Base-by-base conservation (phyloP, 768 basidiomycete genomes). In the Suillus plorans region DNA sequence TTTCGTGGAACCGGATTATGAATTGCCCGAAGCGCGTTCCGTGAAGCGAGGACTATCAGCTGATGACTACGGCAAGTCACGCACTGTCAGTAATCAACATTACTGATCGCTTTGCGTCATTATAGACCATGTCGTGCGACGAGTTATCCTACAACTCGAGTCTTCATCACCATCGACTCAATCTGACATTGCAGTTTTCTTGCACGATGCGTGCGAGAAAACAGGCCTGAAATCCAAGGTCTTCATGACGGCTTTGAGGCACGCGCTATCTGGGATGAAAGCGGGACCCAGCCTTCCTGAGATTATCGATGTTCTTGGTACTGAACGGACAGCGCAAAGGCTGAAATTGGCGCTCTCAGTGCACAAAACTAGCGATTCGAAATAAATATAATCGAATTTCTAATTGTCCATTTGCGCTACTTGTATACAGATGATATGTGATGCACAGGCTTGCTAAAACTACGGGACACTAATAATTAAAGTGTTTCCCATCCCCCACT, bases 401-500 rank as follows among this genome's bases (percentile, higher is more conserved):
- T 64, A 28, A 16, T 64, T 50, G 22, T 64, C 41, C 44, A 45
- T 28, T 34, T 22, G 52, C 7, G 37, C 16, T 18, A 41, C 22
- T 18, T 55, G 5, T 58, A 58, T 58, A 58, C 57, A 58, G 22
- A 18, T 41, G 57, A 61, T 41, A 20, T 20, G 42, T 18, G 34
- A 37, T 22, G 60, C 13, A 63, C 49, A 64, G 2, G 18, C 9
- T 36, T 31, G 36, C 42, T 6, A 36, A 36, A 36, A 55, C 34
- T 13, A 50, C 20, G n/a, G n/a, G 22, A 41, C 14, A 22, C 22
- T 12, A 39, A 22, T 9, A 58, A 31, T 69, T 44, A 96, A 58
- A 97, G 76, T 64, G 89, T 91, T 71, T 93, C 92, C 96, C 95
- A 98, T 25, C 95, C 95, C n/a, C 96, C 94, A 37, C 85, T 89